Evolutionary conservation across 2,329 filamentous ascomycete species (phyloP).

Genomic region (Colletotrichum scovillei): DNA sequence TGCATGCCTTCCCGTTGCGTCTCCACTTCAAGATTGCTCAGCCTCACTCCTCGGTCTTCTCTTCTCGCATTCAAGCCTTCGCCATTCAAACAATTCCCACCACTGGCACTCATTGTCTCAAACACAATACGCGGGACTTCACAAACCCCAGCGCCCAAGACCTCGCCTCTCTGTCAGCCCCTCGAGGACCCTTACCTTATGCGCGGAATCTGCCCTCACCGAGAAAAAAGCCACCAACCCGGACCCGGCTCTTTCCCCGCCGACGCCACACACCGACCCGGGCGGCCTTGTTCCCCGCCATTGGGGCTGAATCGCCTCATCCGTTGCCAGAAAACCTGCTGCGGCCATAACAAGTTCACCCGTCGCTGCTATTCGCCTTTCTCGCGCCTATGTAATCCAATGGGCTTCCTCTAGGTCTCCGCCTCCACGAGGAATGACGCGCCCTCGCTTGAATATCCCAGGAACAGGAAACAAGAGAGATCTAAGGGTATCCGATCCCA

Average conservation of each 20-base stretch:
- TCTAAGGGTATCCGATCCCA: neutral
- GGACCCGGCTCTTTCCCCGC: neutral
- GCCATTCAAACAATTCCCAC: neutral
- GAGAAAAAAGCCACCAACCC: conserved; percentile 8
- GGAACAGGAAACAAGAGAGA: neutral
- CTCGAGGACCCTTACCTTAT: neutral
- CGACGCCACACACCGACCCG: neutral
- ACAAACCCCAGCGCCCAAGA: neutral
- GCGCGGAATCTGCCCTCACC: neutral
- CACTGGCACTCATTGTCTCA: neutral
- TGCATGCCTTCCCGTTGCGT: neutral
- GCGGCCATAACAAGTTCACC: neutral
- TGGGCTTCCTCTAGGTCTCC: neutral
- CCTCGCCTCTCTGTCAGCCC: neutral
- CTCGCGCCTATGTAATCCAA: neutral
- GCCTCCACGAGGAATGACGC: neutral
- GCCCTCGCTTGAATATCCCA: neutral
- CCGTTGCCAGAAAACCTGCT: conserved; percentile 25
- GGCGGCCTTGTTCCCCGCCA: neutral
- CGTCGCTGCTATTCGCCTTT: neutral
- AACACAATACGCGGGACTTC: conserved; percentile 1
- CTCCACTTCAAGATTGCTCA: conserved; percentile 26
- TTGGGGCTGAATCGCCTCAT: conserved; percentile 34
- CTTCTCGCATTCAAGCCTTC: neutral
- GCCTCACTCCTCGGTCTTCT: conserved; percentile 20